Evolutionary conservation across 2,329 filamentous ascomycete genomes (phyloP), one percentile per base, ranked within the genome.

Genomic region (Fusarium subglutinans): DNA sequence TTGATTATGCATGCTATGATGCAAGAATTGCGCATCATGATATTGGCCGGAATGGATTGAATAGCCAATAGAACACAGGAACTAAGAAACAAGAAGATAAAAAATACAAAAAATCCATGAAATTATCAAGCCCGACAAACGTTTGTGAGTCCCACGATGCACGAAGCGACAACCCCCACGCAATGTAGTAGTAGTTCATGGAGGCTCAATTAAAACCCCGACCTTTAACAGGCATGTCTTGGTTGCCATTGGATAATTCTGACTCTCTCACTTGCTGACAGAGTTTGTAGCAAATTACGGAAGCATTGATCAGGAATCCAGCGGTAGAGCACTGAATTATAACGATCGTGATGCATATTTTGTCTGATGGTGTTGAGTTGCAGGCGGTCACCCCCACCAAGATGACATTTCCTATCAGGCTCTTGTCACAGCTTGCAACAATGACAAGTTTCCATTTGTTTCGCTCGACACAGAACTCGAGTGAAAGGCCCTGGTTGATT

Each of bases 331-430:
- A 28, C 40, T 53, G 35, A 20, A 43, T 26, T 41, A 43, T n/a
- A 56, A 62, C 59, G 18, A 47, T 55, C 30, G 57, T 54, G 66
- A 73, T 55, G 3, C 33, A 35, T 35, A 53, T 47, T 38, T 64
- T 54, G 40, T 53, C 22, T 65, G 37, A n/a, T 67, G 53, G 47
- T 58, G 50, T 70, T 73, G 59, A 48, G 41, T 58, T 58, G 58
- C 33, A 12, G 22, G 26, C 38, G 30, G n/a, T 28, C 37, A 26
- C 41, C 53, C 47, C 56, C 48, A 53, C 28, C 22, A 50, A 35
- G 40, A 47, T 40, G 37, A 28, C 37, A 51, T 56, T 62, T 37
- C 26, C n/a, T 50, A 51, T 51, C 48, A 53, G 30, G n/a, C 30
- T 56, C 62, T 38, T 44, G 63, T 72, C 41, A 54, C 18, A 57